Evolutionary conservation across 2,329 filamentous ascomycete species (phyloP).

Genomic region (Lachnum nothofagi): DNA sequence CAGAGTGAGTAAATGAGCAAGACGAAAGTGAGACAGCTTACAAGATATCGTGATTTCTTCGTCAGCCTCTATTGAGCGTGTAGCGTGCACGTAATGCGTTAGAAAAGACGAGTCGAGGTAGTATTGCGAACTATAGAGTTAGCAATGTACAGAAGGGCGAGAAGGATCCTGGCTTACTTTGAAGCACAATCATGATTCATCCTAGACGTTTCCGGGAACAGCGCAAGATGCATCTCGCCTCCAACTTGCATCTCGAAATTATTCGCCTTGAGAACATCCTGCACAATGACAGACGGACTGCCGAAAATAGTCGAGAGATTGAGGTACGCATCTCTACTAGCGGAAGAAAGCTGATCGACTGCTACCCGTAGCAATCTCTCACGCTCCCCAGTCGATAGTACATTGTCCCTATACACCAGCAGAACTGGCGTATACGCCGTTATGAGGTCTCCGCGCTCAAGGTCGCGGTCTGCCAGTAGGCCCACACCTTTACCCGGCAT

Average conservation of each 20-base stretch:
- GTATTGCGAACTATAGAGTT: constrained; percentile 17
- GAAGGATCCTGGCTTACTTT: constrained; percentile 29
- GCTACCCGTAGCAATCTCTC: constrained; percentile 4
- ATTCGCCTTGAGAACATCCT: constrained; percentile 16
- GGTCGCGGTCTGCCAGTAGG: neutral
- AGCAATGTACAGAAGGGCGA: neutral
- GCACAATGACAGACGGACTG: neutral
- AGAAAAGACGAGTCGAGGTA: constrained; percentile 33
- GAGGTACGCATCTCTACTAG: constrained; percentile 2
- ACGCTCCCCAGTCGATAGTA: neutral
- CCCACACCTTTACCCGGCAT: constrained; percentile 4
- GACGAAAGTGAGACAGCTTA: neutral
- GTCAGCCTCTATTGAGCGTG: constrained; percentile 31
- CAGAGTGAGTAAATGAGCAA: neutral
- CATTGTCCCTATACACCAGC: neutral
- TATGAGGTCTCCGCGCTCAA: constrained; percentile 2
- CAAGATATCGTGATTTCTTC: constrained; percentile 41
- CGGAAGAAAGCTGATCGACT: constrained; percentile 2
- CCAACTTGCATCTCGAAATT: constrained; percentile 12
- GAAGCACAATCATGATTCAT: constrained; percentile 42
- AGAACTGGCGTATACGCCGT: constrained; percentile 1
- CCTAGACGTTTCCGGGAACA: constrained; percentile 37
- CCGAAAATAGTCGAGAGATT: constrained; percentile 5
- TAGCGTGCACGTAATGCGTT: constrained; percentile 38
- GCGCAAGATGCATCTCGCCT: constrained; percentile 9